Evolutionary conservation across 306 rosid species (phyloP).

Genomic region (Pachyrhizus erosus): DNA sequence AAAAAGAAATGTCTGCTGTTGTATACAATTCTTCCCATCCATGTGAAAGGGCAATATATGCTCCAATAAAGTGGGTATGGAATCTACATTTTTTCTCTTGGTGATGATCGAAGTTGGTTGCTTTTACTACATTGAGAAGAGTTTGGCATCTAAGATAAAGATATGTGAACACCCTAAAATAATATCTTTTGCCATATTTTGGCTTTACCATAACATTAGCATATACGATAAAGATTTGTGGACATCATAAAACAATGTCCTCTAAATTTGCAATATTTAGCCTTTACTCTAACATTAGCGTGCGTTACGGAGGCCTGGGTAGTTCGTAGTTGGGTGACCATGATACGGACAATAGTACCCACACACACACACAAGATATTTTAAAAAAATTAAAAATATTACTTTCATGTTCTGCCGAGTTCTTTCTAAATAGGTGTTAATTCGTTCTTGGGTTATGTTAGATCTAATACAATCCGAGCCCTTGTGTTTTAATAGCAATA

Average conservation of each 20-base stretch:
- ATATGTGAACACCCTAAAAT: neutral
- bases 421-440: no score
- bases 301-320: neutral
- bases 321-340: neutral
- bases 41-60: slow-evolving; percentile 1
- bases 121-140: neutral
- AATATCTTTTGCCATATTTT: neutral
- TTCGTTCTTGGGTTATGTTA: no score
- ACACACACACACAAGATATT: no score
- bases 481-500: no score
- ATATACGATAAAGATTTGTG: neutral
- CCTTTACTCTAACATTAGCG: neutral
- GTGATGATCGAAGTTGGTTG: slow-evolving; percentile 17
- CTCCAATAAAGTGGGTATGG: slow-evolving; percentile 21
- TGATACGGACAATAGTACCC: neutral
- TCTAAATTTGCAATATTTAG: neutral
- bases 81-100: neutral
- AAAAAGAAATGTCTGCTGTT: neutral
- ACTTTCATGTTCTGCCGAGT: no score
- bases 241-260: neutral
- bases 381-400: no score
- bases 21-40: neutral
- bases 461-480: no score
- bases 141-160: slow-evolving; percentile 32
- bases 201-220: neutral